Evolutionary conservation across 495 filamentous ascomycete species (phyloP).

Genomic region (Filosporella fistucella): DNA sequence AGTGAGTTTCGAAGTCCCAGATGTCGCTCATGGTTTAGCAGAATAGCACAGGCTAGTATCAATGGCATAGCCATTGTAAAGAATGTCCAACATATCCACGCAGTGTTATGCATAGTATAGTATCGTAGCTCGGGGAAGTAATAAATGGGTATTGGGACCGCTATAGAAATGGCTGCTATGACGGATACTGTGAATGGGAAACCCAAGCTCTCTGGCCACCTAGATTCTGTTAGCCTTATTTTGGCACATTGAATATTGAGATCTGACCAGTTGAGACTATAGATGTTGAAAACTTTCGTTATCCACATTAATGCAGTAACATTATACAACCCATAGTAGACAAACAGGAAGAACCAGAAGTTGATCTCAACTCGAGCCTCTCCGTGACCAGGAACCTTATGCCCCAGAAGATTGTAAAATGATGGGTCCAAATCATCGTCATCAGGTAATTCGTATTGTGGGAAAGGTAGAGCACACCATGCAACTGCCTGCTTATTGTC

Average conservation of each 20-base stretch:
- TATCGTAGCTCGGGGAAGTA: slow-evolving; percentile 40
- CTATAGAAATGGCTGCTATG: slow-evolving; percentile 49
- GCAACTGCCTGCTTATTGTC: slow-evolving; percentile 41
- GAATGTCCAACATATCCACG: slow-evolving; percentile 62
- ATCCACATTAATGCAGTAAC: slow-evolving; percentile 60
- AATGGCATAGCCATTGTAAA: slow-evolving; percentile 60
- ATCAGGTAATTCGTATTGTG: slow-evolving; percentile 47
- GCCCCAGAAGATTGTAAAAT: slow-evolving; percentile 4
- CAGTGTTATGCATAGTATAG: slow-evolving; percentile 51
- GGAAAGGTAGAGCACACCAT: slow-evolving; percentile 60
- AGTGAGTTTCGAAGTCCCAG: slow-evolving; percentile 47
- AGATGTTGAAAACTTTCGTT: slow-evolving; percentile 64
- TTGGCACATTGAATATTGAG: background rate
- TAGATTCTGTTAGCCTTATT: slow-evolving; percentile 15
- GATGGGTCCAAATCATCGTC: slow-evolving; percentile 21
- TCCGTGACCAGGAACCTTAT: slow-evolving; percentile 52
- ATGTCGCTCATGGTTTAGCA: slow-evolving; percentile 54
- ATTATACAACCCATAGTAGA: slow-evolving; percentile 64
- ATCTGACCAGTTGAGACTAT: slow-evolving; percentile 53
- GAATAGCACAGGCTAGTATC: slow-evolving; percentile 52
- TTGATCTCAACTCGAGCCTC: slow-evolving; percentile 54
- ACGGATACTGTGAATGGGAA: slow-evolving; percentile 52
- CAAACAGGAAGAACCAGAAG: slow-evolving; percentile 63
- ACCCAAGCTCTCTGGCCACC: slow-evolving; percentile 55
- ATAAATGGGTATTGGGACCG: slow-evolving; percentile 53